These are phyloP conservation scores for Bremia lactucae DNA, from an alignment of 352 stramenopile species.

Conservation along the genomic window DNA sequence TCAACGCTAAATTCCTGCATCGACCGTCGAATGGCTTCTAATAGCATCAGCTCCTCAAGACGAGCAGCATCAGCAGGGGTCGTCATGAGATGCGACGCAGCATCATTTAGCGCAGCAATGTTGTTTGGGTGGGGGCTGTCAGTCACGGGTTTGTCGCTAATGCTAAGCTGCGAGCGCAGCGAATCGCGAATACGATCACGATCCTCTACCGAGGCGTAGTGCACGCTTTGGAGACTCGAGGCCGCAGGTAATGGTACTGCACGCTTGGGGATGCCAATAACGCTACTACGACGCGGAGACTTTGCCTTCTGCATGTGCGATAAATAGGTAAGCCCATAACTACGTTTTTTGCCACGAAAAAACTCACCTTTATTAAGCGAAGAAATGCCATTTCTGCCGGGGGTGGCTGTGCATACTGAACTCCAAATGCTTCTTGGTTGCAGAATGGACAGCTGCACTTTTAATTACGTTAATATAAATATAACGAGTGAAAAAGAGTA, in stretches of 20 bases:
- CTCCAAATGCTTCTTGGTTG: conserved; percentile 49
- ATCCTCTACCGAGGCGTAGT: conserved; percentile 68
- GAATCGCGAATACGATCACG: conserved; percentile 62
- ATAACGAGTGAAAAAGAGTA: too few species aligned
- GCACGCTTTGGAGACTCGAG: conserved; percentile 10
- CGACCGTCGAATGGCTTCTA: conserved; percentile 74
- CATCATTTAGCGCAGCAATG: conserved; percentile 29
- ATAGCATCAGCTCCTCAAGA: conserved; percentile 72
- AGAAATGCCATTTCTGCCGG: conserved; percentile 35
- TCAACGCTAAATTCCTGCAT: conserved; percentile 48
- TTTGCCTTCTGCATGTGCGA: conserved; percentile 15
- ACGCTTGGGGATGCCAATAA: conserved; percentile 23
- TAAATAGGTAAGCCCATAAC: too few species aligned
- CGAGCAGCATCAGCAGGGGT: conserved; percentile 42
- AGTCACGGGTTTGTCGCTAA: conserved; percentile 39
- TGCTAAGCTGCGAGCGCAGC: conserved; percentile 56
- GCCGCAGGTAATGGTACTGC: conserved; percentile 6
- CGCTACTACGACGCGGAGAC: conserved; percentile 22
- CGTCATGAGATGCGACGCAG: conserved; percentile 21
- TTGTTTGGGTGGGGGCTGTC: conserved; percentile 39
- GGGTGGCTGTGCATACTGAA: conserved; percentile 39
- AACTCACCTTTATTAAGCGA: conserved; percentile 26
- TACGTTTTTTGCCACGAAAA: too few species aligned
- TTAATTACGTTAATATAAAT: conserved; percentile 1
- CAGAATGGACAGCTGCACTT: conserved; percentile 65